Evolutionary conservation across 306 rosid genomes (phyloP), one percentile per base, ranked within the genome.

Genomic region (peach (Prunus persica)): DNA sequence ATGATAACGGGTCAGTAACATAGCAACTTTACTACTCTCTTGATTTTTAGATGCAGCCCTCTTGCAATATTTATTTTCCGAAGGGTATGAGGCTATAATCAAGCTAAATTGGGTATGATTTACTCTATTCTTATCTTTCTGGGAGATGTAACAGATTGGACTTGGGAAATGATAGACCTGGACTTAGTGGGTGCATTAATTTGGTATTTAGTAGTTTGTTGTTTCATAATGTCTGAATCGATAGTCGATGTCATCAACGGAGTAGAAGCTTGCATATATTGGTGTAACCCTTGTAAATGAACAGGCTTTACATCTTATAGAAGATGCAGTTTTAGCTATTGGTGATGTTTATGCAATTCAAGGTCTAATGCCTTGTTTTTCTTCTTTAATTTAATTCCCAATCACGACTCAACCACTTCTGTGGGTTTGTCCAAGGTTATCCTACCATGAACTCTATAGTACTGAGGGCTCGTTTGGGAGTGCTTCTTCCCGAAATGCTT

Each of bases 1-100:
- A 92, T 85, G 96, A 92, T 72, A 91, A 91, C 75, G 97, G 97
- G 99, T 95, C 69, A 84, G 97, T 91, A 32, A 71, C 82, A 72
- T 50, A 62, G 89, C 66, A 72, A 75, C 76, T 67, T 86, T 75
- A 49, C 9, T n/a, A 50, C 72, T 69, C 49, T 30, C 45, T 73
- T 64, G 16, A 72, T 57, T 13, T 54, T 43, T 27, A 8, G 16
- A 8, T 22, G 76, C 16, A 22, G 14, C 24, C 60, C 15, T 20
- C 30, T 38, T 8, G 18, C 66, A 22, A 5, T 27, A n/a, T 25
- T 43, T 11, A 56, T 46, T 27, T 73, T 67, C 11, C 2, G 2
- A 19, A 27, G 24, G 20, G n/a, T 4, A 70, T 6, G 34, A 11
- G 2, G 25, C 24, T 51, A 51, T 18, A 18, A 52, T 30, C 43